Evolutionary conservation across 768 basidiomycete species (phyloP).

Genomic region (Leucocoprinus leucothites): DNA sequence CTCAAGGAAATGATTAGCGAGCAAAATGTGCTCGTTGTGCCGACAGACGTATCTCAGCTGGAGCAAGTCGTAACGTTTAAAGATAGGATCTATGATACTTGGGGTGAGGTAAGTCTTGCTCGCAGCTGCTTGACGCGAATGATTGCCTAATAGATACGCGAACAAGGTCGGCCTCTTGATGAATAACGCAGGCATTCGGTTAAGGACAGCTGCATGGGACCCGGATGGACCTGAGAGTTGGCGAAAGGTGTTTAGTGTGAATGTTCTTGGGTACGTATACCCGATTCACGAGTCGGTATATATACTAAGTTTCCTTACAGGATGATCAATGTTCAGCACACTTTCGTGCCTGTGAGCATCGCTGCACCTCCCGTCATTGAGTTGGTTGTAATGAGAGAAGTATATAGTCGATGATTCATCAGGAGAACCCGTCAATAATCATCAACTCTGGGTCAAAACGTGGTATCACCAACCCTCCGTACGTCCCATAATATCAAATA

Average conservation of each 20-base stretch:
- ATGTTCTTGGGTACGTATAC: constrained; percentile 67
- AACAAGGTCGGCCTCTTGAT: constrained; percentile 77
- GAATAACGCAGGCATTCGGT: constrained; percentile 81
- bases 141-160: constrained; percentile 16
- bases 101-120: constrained; percentile 70
- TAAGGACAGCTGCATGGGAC: constrained; percentile 62
- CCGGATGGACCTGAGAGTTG: constrained; percentile 58
- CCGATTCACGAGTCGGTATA: too few species aligned
- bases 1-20: constrained; percentile 55
- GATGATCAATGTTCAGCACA: constrained; percentile 79
- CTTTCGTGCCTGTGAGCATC: constrained; percentile 65
- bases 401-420: constrained; percentile 69
- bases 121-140: constrained; percentile 26
- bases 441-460: constrained; percentile 94
- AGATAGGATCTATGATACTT: constrained; percentile 79
- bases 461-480: constrained; percentile 97
- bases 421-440: constrained; percentile 78
- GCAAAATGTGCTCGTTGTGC: constrained; percentile 63
- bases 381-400: neutral
- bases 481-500: constrained; percentile 25
- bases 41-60: constrained; percentile 74
- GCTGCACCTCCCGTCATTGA: neutral
- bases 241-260: constrained; percentile 70
- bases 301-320: constrained; percentile 28
- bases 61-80: constrained; percentile 66